Evolutionary conservation across 371 early-diverging fungal species (phyloP), one percentile per base, ranked within the genome.

Genomic region (Zychaea mexicana): DNA sequence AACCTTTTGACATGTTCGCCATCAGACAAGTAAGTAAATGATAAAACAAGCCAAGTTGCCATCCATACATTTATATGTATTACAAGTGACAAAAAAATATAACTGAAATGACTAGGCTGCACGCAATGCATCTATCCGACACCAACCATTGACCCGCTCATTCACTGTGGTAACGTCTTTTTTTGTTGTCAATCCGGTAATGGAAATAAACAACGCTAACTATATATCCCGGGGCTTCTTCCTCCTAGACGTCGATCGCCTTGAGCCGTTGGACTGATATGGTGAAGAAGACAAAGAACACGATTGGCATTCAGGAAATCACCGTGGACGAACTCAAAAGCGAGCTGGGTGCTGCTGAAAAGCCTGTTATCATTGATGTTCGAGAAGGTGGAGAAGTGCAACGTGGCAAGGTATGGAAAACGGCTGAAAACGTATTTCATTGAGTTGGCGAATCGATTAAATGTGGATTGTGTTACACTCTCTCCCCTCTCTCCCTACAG

Each of bases 191-290:
- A 36, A 10, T 36, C 15, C 36, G 10, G n/a, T n/a, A n/a, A n/a
- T n/a, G n/a, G n/a, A n/a, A n/a, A n/a, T n/a, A n/a, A n/a, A n/a
- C n/a, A n/a, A n/a, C n/a, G n/a, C n/a, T n/a, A n/a, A n/a, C n/a
- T n/a, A n/a, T n/a, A n/a, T n/a, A n/a, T n/a, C n/a, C n/a, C n/a
- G 38, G 38, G 38, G 15, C 38, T 7, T 36, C 9, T 36, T 36
- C 39, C 7, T 26, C 9, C 38, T 33, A 66, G 66, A 49, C 66
- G 17, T 38, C 49, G 21, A 42, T 55, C 13, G n/a, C 31, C 5
- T 46, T 56, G 7, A 65, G 63, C n/a, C 74, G 74, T 9, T 73
- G 68, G 70, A 60, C 57, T 33, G 74, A 73, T 46, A 38, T 70
- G n/a, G 74, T 73, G 28, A 67, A 64, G 47, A 26, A 36, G 12